A percentile compares a stretch with the other conserved stretches of the same genome.
These are phyloP conservation scores for Pyricularia pennisetigena DNA, from an alignment of 2,329 filamentous ascomycete species.

Conservation along the genomic window DNA sequence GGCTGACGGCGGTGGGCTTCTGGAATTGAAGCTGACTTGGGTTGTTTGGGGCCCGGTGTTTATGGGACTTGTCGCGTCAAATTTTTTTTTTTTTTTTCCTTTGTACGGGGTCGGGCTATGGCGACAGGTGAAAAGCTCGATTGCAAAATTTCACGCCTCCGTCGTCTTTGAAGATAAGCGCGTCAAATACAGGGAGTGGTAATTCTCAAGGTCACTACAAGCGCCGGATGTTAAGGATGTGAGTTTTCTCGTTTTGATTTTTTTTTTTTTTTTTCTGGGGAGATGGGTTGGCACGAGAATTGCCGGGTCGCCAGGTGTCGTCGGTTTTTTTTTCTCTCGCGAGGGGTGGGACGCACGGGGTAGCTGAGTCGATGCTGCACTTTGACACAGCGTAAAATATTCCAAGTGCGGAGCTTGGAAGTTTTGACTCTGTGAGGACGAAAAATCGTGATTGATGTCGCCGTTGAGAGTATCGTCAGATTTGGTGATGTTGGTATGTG, in stretches of 20 bases:
- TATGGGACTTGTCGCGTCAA: slow-evolving; percentile 1
- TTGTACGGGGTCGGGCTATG: background rate
- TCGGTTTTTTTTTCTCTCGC: background rate
- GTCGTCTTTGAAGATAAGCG: background rate
- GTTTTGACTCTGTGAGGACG: slow-evolving; percentile 1
- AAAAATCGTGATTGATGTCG: background rate
- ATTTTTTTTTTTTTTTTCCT: background rate
- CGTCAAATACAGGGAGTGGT: background rate
- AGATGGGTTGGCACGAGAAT: background rate
- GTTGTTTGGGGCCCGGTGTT: background rate
- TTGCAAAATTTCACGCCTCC: background rate
- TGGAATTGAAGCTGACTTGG: slow-evolving; percentile 3
- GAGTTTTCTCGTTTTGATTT: background rate
- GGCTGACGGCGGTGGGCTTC: slow-evolving; percentile 2
- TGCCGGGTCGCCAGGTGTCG: slow-evolving; percentile 4
- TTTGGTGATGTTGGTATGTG: slow-evolving; percentile 3
- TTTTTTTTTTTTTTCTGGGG: background rate
- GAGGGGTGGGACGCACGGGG: background rate
- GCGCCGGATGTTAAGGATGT: background rate
- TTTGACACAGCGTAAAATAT: background rate
- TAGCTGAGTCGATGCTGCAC: background rate
- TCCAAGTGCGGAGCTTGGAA: background rate
- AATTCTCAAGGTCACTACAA: background rate
- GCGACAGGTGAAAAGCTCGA: background rate
- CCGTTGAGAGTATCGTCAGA: background rate